These are phyloP conservation scores for Vigna mungo DNA, from an alignment of 306 rosid species.

Conservation along the genomic window DNA sequence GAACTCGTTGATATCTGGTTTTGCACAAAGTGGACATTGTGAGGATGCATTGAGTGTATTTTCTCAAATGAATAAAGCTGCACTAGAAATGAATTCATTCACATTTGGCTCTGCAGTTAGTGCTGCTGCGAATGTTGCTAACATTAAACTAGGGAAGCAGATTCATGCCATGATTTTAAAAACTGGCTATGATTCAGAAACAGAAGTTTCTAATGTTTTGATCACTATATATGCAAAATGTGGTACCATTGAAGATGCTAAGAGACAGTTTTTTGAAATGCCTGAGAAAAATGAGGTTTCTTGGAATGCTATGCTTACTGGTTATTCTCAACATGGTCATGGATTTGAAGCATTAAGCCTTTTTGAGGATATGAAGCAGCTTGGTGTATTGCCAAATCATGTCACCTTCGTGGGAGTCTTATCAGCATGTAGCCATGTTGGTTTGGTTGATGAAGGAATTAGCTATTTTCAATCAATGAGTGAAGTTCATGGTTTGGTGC, in stretches of 20 bases:
- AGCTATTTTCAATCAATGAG: constrained; percentile 76
- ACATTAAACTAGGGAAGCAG: constrained; percentile 72
- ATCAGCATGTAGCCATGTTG: constrained; percentile 92
- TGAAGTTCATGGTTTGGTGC: constrained; percentile 69
- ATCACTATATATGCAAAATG: constrained; percentile 86
- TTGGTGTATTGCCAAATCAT: constrained; percentile 66
- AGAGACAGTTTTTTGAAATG: constrained; percentile 74
- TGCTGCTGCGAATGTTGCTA: constrained; percentile 77
- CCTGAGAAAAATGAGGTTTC: constrained; percentile 75
- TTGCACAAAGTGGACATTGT: constrained; percentile 72
- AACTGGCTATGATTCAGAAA: constrained; percentile 75
- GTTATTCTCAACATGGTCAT: constrained; percentile 83
- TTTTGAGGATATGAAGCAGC: constrained; percentile 77
- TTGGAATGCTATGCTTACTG: constrained; percentile 92
- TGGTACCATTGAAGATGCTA: constrained; percentile 72
- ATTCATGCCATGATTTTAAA: constrained; percentile 77
- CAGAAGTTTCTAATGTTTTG: constrained; percentile 83
- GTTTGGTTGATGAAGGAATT: constrained; percentile 82
- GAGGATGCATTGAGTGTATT: constrained; percentile 82
- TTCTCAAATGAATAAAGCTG: constrained; percentile 64
- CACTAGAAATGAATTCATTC: constrained; percentile 69
- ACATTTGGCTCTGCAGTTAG: constrained; percentile 85
- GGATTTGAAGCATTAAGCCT: constrained; percentile 73
- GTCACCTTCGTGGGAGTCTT: constrained; percentile 86
- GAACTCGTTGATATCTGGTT: constrained; percentile 87